Conservation (phyloP, 345 rosid species). For the Turnera subulata region DNA sequence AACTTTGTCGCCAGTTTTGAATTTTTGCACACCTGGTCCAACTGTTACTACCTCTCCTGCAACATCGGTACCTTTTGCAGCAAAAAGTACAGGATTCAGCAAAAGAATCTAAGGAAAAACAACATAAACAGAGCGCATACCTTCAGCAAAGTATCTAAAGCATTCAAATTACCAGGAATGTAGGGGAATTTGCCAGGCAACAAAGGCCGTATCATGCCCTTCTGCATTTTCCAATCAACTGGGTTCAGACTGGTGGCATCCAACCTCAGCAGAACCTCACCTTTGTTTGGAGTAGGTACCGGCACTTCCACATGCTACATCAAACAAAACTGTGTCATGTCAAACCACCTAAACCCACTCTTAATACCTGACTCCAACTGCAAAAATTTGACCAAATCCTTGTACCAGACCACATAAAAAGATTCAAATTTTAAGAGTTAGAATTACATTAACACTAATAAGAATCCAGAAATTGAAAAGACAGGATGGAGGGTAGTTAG, state of each 20-base stretch:
- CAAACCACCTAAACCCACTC: too few relatives aligned
- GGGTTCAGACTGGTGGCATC: slow-evolving; percentile 66
- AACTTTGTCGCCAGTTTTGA: slow-evolving; percentile 77
- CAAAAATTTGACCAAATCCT: too few relatives aligned
- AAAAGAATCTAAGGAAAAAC: too few relatives aligned
- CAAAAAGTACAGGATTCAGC: too few relatives aligned
- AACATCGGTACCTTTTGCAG: slow-evolving; percentile 62
- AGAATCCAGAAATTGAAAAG: too few relatives aligned
- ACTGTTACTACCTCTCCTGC: slow-evolving; percentile 72
- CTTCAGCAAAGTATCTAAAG: too few relatives aligned
- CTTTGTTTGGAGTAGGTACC: slow-evolving; percentile 42
- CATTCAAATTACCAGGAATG: slow-evolving; percentile 61
- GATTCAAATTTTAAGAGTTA: too few relatives aligned
- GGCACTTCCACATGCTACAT: slow-evolving; percentile 64
- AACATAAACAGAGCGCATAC: too few relatives aligned
- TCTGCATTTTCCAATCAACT: slow-evolving; percentile 65
- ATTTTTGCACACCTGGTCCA: slow-evolving; percentile 55
- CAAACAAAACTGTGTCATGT: slow-evolving; percentile 1
- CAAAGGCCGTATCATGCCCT: slow-evolving; percentile 56
- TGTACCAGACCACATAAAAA: too few relatives aligned
- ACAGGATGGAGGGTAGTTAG: too few relatives aligned
- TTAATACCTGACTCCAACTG: too few relatives aligned
- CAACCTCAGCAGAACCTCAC: slow-evolving; percentile 52
- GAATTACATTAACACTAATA: too few relatives aligned
- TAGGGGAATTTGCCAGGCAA: slow-evolving; percentile 69